phyloP scores from a whole-genome alignment of 257 asterid species.

The Ajuga chamaepitys region DNA sequence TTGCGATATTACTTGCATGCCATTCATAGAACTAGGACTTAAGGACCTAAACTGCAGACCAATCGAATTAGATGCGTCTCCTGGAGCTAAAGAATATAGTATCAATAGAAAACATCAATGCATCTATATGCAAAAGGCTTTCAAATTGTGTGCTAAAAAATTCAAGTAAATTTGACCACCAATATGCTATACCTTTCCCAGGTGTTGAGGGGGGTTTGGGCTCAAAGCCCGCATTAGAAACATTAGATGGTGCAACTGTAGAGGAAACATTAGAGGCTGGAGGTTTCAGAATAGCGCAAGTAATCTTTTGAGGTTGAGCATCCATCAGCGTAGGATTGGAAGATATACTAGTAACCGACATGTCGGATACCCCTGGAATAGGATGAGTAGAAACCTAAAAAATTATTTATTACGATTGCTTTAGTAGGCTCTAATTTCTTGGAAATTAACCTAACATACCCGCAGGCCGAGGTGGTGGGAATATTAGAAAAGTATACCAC shows the following conservation, averaged over 20 bases:
- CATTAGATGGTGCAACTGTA: slow-evolving; percentile 37
- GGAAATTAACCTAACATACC: too few species aligned
- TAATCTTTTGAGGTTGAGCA: slow-evolving; percentile 36
- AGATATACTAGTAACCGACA: slow-evolving; percentile 25
- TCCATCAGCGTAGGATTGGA: slow-evolving; percentile 33
- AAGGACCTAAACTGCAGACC: slow-evolving; percentile 79
- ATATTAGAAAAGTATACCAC: background rate
- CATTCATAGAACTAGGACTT: slow-evolving; percentile 61
- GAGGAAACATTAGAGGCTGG: slow-evolving; percentile 37
- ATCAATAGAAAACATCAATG: slow-evolving; percentile 11
- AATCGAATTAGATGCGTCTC: slow-evolving; percentile 50
- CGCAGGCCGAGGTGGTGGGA: too few species aligned
- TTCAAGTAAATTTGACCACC: background rate
- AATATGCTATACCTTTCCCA: slow-evolving; percentile 39
- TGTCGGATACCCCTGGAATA: slow-evolving; percentile 37
- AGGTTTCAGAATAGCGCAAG: slow-evolving; percentile 47
- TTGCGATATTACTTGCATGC: slow-evolving; percentile 50
- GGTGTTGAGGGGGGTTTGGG: slow-evolving; percentile 42
- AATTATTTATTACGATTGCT: too few species aligned
- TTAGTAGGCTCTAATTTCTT: too few species aligned
- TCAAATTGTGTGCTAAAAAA: background rate
- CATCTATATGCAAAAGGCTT: background rate
- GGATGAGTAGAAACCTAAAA: background rate
- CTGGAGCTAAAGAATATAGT: slow-evolving; percentile 37
- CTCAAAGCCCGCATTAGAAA: slow-evolving; percentile 29